A percentile compares a stretch with the other conserved stretches of the same genome.
Conservation (phyloP, 2,329 filamentous ascomycete genomes). For the Cladosporium sp. region DNA sequence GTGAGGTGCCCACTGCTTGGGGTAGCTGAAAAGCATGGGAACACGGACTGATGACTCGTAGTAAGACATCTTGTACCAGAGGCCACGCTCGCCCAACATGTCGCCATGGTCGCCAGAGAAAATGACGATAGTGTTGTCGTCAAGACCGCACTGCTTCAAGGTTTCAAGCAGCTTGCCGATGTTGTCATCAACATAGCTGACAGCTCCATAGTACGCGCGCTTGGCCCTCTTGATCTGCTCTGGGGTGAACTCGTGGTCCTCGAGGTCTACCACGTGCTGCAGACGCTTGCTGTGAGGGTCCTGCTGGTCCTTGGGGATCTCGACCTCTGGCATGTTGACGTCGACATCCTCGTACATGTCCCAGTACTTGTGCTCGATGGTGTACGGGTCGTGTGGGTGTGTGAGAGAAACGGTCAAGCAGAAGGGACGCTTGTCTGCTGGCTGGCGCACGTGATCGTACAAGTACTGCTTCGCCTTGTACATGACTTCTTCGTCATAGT, state of each 20-base stretch:
- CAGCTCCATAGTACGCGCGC: conserved; percentile 88
- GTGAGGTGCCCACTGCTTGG: conserved; percentile 72
- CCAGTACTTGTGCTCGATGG: conserved; percentile 92
- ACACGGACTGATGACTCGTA: conserved; percentile 90
- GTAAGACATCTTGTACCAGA: conserved; percentile 99
- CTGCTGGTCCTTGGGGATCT: conserved; percentile 76
- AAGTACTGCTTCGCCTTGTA: conserved; percentile 86
- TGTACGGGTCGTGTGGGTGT: conserved; percentile 93
- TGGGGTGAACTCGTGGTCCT: conserved; percentile 78
- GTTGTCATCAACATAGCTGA: conserved; percentile 92
- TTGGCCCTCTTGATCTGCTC: conserved; percentile 85
- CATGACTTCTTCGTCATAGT: conserved; percentile 96
- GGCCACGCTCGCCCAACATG: conserved; percentile 87
- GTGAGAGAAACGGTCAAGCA: conserved; percentile 89
- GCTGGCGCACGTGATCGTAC: conserved; percentile 85
- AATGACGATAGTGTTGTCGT: conserved; percentile 84
- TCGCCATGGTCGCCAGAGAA: conserved; percentile 95
- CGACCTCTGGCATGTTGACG: conserved; percentile 77
- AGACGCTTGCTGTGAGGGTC: conserved; percentile 86
- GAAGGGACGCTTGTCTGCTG: conserved; percentile 73
- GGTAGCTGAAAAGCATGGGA: conserved; percentile 81
- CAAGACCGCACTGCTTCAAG: conserved; percentile 75
- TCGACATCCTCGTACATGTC: conserved; percentile 87
- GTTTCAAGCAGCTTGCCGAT: conserved; percentile 79
- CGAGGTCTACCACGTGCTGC: conserved; percentile 82